Conservation (phyloP, 169 alveolate species). For the Eimeria tenella region DNA sequence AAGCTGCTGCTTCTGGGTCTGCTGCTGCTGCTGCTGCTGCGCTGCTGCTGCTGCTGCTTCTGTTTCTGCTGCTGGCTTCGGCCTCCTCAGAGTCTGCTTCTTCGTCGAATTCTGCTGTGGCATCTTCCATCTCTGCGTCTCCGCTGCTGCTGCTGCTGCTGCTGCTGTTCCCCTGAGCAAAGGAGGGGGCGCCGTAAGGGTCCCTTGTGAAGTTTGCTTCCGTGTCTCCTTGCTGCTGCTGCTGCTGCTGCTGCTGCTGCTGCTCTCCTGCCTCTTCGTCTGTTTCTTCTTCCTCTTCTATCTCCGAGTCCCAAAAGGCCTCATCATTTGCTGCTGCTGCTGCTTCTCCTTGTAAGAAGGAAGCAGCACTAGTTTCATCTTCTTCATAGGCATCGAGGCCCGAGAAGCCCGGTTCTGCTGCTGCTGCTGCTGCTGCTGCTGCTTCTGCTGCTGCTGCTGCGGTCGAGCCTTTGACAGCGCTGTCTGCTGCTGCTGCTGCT, state of each 20-base stretch:
- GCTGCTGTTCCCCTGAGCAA: not conserved
- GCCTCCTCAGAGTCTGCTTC: not conserved
- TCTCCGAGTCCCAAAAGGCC: not conserved
- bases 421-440: conserved; percentile 25
- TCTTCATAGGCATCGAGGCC: not conserved
- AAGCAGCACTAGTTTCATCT: not conserved
- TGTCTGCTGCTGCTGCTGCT: conserved; percentile 9
- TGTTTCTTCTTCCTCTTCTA: not conserved
- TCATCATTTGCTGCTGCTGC: not conserved
- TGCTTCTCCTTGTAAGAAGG: not conserved
- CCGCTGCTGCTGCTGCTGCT: not conserved
- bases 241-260: not conserved
- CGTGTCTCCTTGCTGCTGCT: not conserved
- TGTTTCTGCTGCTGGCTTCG: not conserved
- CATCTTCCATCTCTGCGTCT: not conserved
- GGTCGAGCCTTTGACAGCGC: not conserved
- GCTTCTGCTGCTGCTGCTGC: conserved; percentile 10
- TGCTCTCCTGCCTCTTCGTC: not conserved
- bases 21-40: conserved; percentile 18
- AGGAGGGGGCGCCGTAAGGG: not conserved
- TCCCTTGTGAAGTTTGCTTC: not conserved
- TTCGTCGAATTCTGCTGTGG: not conserved
- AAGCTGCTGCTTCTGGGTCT: not conserved
- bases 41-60: conserved; percentile 18
- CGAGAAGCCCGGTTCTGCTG: not conserved